Conservation (phyloP, 345 rosid genomes). For the Lepidium sativum region DNA sequence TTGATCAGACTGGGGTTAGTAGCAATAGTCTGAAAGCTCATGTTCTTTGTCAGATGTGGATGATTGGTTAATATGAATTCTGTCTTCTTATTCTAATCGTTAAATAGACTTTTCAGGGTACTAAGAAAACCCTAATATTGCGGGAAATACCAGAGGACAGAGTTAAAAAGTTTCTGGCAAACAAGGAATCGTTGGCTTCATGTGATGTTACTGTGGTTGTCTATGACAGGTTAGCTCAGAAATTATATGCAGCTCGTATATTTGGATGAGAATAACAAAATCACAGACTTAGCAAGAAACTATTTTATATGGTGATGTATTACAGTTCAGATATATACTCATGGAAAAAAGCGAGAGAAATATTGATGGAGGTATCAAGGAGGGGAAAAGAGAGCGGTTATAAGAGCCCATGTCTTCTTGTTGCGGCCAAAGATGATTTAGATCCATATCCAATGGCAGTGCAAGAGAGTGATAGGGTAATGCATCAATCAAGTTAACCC, state of each 20-base stretch:
- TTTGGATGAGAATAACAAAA: neutral
- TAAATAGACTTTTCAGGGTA: slow-evolving; percentile 36
- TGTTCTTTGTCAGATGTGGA: neutral
- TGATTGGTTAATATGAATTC: neutral
- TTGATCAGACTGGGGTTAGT: slow-evolving; percentile 69
- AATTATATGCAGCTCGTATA: neutral
- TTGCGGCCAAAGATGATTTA: slow-evolving; percentile 75
- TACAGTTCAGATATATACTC: slow-evolving; percentile 68
- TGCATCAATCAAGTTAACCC: neutral
- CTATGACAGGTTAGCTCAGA: slow-evolving; percentile 46
- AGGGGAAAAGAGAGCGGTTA: slow-evolving; percentile 57
- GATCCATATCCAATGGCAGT: slow-evolving; percentile 50
- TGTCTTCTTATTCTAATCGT: neutral
- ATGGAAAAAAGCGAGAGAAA: slow-evolving; percentile 64
- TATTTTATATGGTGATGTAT: neutral
- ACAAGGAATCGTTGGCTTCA: slow-evolving; percentile 47
- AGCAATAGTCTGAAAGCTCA: neutral
- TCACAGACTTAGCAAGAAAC: neutral
- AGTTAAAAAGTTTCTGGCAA: slow-evolving; percentile 37
- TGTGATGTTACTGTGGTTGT: slow-evolving; percentile 71
- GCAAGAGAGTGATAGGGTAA: slow-evolving; percentile 54
- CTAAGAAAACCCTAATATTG: slow-evolving; percentile 57
- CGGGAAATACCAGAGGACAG: slow-evolving; percentile 71
- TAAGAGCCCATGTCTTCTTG: slow-evolving; percentile 61
- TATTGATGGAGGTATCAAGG: slow-evolving; percentile 59